Conservation (phyloP, 768 basidiomycete species). For the Cyathus striatus region DNA sequence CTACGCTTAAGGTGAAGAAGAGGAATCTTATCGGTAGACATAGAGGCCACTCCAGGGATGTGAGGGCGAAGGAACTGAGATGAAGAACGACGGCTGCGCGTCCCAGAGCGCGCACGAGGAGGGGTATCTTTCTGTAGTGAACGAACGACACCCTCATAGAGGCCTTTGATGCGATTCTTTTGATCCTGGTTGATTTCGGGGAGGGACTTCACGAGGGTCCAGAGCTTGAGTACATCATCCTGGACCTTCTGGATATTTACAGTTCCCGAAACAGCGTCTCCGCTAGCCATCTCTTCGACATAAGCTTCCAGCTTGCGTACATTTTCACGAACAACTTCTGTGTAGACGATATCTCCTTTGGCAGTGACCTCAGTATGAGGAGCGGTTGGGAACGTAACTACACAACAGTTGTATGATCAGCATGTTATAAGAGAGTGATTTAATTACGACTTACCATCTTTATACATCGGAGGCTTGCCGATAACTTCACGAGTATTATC, state of each 20-base stretch:
- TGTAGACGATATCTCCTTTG: slow-evolving; percentile 92
- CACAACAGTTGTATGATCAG: slow-evolving; percentile 3
- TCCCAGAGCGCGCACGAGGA: slow-evolving; percentile 42
- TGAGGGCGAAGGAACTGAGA: slow-evolving; percentile 97
- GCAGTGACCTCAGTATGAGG: slow-evolving; percentile 91
- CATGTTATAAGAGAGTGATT: slow-evolving; percentile 3
- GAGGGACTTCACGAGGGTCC: slow-evolving; percentile 95
- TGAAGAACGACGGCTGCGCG: slow-evolving; percentile 82
- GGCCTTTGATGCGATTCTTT: slow-evolving; percentile 89
- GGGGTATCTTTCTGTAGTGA: slow-evolving; percentile 82
- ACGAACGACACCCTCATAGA: slow-evolving; percentile 95
- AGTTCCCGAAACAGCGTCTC: slow-evolving; percentile 75
- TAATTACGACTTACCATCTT: slow-evolving; percentile 72
- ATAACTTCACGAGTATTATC: slow-evolving; percentile 89
- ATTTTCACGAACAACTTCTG: slow-evolving; percentile 92
- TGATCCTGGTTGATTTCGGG: slow-evolving; percentile 97
- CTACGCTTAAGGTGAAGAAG: slow-evolving; percentile 96
- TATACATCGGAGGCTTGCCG: slow-evolving; percentile 83
- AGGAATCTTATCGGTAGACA: slow-evolving; percentile 82
- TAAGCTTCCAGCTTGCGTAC: slow-evolving; percentile 98
- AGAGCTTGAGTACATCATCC: slow-evolving; percentile 92
- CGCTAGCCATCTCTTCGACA: slow-evolving; percentile 97
- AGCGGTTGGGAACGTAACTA: slow-evolving; percentile 97
- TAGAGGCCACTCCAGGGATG: slow-evolving; percentile 67
- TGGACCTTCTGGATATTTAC: slow-evolving; percentile 98